Percentiles rank a stretch among this genome's conserved stretches.
phyloP scores from a whole-genome alignment of 805 yeast species.

The Ogataea salicorniae region DNA sequence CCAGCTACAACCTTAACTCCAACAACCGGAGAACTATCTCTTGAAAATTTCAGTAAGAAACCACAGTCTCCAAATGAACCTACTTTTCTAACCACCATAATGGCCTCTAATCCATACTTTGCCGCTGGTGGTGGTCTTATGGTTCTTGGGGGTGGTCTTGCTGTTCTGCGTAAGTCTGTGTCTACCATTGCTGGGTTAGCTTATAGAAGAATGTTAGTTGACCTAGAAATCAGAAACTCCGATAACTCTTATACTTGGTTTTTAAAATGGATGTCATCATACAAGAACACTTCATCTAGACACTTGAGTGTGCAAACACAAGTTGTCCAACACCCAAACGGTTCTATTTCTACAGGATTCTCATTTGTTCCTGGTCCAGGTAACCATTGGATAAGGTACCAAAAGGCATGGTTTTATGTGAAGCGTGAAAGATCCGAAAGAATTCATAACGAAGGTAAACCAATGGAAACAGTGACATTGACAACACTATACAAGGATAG shows the following conservation, averaged over 20 bases:
- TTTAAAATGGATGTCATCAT: conserved; percentile 89
- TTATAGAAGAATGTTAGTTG: conserved; percentile 82
- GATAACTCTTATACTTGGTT: conserved; percentile 96
- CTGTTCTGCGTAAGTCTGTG: conserved; percentile 67
- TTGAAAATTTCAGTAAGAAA: conserved; percentile 1
- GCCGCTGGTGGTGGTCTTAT: conserved; percentile 98
- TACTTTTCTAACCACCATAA: conserved; percentile 34
- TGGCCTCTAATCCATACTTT: conserved; percentile 73
- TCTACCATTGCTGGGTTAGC: conserved; percentile 58
- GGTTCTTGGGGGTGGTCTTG: conserved; percentile 88
- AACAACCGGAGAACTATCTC: background rate
- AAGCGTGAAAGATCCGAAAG: conserved; percentile 88
- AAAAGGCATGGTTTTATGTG: conserved; percentile 83
- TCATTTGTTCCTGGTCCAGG: conserved; percentile 97
- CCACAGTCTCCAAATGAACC: background rate
- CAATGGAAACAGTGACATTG: conserved; percentile 92
- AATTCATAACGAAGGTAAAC: conserved; percentile 85
- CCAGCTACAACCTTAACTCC: conserved; percentile 1
- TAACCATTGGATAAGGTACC: conserved; percentile 77
- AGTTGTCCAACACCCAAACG: conserved; percentile 85
- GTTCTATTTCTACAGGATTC: conserved; percentile 81
- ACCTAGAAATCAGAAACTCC: conserved; percentile 86
- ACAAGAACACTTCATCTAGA: conserved; percentile 69
- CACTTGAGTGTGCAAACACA: conserved; percentile 88
- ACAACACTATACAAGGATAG: conserved; percentile 87